Conservation (phyloP, 768 basidiomycete genomes). For the Phaeotremella fagi region DNA sequence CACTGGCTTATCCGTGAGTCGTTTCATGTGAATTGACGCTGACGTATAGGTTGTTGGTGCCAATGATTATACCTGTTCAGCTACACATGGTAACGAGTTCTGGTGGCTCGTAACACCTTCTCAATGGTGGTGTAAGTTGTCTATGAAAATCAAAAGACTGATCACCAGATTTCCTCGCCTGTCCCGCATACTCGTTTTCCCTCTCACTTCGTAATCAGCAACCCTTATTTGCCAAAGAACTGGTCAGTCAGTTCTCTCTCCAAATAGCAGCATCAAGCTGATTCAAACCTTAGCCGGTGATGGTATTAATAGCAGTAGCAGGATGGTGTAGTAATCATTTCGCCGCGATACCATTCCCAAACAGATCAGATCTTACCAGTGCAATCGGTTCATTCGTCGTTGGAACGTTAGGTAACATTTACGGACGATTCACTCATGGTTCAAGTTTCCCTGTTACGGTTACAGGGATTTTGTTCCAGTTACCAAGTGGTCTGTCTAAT, state of each 20-base stretch:
- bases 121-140: conserved; percentile 62
- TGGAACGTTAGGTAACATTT: conserved; percentile 71
- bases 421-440: conserved; percentile 62
- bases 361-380: conserved; percentile 70
- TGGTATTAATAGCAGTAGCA: conserved; percentile 59
- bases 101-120: conserved; percentile 74
- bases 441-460: conserved; percentile 78
- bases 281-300: conserved; percentile 38
- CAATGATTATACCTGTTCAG: conserved; percentile 59
- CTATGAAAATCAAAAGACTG: neutral
- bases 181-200: conserved; percentile 48
- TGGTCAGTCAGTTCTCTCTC: conserved; percentile 10
- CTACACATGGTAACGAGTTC: conserved; percentile 58
- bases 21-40: neutral
- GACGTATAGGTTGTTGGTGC: conserved; percentile 51
- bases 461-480: conserved; percentile 73
- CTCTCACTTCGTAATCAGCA: conserved; percentile 50
- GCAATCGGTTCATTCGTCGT: conserved; percentile 79
- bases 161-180: conserved; percentile 45
- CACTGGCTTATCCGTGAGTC: conserved; percentile 47
- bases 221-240: conserved; percentile 49
- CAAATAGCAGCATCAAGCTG: conserved; percentile 1
- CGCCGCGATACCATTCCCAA: conserved; percentile 58
- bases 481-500: conserved; percentile 73
- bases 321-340: conserved; percentile 78